Base-by-base conservation (phyloP, 2,329 filamentous ascomycete species). In the Penicillium palitans region DNA sequence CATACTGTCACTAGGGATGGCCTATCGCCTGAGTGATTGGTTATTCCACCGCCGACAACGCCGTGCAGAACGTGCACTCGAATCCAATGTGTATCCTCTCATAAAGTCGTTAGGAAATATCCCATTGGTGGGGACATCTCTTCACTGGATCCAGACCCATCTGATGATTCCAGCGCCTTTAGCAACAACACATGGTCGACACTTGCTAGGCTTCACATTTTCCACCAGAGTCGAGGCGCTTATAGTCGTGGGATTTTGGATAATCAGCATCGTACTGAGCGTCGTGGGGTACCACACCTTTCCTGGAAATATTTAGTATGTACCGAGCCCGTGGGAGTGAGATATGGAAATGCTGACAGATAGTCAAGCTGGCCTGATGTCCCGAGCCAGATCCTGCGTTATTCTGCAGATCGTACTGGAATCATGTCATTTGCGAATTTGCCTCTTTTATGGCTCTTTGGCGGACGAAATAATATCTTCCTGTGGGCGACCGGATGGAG, bases 401-500 rank as follows among this genome's bases (percentile, higher is more conserved):
- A 86, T 55, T 76, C 85, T 0, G 83, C 84, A 0, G 86, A 89
- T 60, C 81, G 87, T 10, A 87, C 86, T 0, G 87, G 87, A 0
- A 82, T 87, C 33, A 79, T 90, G 25, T 83, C 85, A 0, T 84
- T 87, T 63, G 84, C 83, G 4, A 88, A 88, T 61, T 79, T 90
- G 7, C 84, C 86, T 0, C 66, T 88, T 2, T 74, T 89, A 0
- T 89, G 86, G 86, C 71, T 90, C 0, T 90, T 90, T 62, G 84
- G 83, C 0, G 84, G 84, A 68, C 79, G 88, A 10, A 90, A 90
- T 61, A 89, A 90, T 52, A 66, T 86, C 0, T 78, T 89, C 17
- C 76, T 89, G 55, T 88, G 84, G 84, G 68, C 86, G 0, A 90
- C 88, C 0, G 87, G 87, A 0, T 90, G 87, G 87, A 85, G 84